A percentile compares a stretch with the other conserved stretches of the same genome.
These are phyloP conservation scores for Aethionema arabicum DNA, from an alignment of 345 rosid species.

Conservation along the genomic window DNA sequence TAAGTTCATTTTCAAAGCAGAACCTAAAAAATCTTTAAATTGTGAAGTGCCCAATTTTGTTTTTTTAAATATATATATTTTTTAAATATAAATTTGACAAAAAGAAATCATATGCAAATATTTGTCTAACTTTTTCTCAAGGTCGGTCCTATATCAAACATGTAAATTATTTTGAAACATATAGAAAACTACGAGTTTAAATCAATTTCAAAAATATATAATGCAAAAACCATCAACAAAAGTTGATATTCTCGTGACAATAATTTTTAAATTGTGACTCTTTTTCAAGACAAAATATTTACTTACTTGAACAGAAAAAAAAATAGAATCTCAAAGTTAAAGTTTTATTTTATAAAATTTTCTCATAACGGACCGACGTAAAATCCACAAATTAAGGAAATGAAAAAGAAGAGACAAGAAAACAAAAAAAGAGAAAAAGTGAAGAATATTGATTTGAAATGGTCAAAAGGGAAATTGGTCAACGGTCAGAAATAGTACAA, in stretches of 20 bases:
- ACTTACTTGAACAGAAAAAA: constrained; percentile 26
- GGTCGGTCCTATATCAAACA: too few species aligned
- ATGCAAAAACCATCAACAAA: constrained; percentile 25
- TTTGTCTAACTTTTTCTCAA: too few species aligned
- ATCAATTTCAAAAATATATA: constrained; percentile 19
- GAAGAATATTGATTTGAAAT: constrained; percentile 24
- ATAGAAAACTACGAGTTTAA: constrained; percentile 18
- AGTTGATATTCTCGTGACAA: constrained; percentile 30
- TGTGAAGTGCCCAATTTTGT: too few species aligned
- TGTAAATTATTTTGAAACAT: too few species aligned
- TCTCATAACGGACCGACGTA: constrained; percentile 27
- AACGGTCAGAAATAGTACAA: constrained; percentile 31
- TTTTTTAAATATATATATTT: too few species aligned
- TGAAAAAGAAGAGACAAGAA: constrained; percentile 26
- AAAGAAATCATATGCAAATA: too few species aligned
- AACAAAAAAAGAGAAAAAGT: constrained; percentile 34
- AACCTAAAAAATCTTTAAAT: too few species aligned
- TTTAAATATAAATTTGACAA: too few species aligned
- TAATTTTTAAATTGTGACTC: constrained; percentile 23
- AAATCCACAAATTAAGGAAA: constrained; percentile 38
- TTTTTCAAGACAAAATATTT: constrained; percentile 16
- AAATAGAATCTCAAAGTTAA: constrained; percentile 4
- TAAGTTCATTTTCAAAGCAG: too few species aligned
- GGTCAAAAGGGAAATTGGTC: constrained; percentile 39
- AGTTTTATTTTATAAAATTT: constrained; percentile 1